phyloP scores from a whole-genome alignment of 75 land plant species.

The Azolla pinnata region DNA sequence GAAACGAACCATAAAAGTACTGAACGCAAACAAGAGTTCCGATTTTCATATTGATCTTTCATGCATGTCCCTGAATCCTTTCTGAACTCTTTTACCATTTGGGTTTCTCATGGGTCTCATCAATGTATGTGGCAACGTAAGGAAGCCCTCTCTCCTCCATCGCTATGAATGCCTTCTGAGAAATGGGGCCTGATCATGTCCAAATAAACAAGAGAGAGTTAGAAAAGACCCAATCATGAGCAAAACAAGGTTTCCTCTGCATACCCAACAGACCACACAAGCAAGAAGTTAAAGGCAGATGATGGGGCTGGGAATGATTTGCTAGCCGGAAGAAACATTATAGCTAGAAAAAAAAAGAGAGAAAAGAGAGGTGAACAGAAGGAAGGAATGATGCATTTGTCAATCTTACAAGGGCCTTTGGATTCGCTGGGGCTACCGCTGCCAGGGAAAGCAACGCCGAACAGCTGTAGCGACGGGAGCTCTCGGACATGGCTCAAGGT shows the following conservation, averaged over 20 bases:
- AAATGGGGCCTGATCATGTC: neutral
- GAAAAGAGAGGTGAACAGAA: too few relatives aligned
- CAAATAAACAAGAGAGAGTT: neutral
- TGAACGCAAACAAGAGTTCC: neutral
- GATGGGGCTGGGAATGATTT: too few relatives aligned
- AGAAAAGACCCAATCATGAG: neutral
- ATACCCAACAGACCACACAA: too few relatives aligned
- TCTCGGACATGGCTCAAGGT: neutral
- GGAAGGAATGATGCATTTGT: too few relatives aligned
- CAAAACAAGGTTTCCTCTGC: neutral
- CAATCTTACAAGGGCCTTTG: neutral
- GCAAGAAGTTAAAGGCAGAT: too few relatives aligned
- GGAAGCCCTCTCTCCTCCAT: neutral
- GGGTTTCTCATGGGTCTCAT: neutral
- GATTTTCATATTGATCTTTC: neutral
- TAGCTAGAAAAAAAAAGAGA: too few relatives aligned
- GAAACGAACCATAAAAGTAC: neutral
- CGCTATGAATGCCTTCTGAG: neutral
- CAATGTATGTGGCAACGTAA: constrained; percentile 1
- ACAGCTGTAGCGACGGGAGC: neutral
- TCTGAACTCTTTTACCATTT: too few relatives aligned
- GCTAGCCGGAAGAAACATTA: too few relatives aligned
- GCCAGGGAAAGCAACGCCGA: neutral
- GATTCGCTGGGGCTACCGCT: neutral
- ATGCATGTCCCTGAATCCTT: too few relatives aligned